These are phyloP conservation scores for Heterobasidion occidentale DNA, from an alignment of 1,284 basidiomycete genomes.

Conservation along the genomic window DNA sequence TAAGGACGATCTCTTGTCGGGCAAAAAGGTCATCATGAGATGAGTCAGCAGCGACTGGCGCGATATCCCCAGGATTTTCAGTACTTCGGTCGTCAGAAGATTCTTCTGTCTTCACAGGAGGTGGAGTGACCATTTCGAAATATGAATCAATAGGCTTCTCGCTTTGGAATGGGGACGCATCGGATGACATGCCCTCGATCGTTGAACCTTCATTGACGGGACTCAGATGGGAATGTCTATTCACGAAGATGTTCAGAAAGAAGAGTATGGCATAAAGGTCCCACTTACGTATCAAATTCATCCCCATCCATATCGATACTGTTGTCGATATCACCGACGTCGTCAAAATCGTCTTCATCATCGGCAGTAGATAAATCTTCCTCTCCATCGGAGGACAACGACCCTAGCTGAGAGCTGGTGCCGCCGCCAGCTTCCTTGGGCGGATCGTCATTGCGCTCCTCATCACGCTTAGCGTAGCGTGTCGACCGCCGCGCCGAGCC, in stretches of 20 bases:
- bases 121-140: slow-evolving; percentile 39
- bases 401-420: neutral
- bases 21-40: slow-evolving; percentile 32
- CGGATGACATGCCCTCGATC: slow-evolving; percentile 17
- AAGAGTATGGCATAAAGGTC: slow-evolving; percentile 1
- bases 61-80: slow-evolving; percentile 1
- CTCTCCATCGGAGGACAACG: slow-evolving; percentile 41
- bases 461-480: neutral
- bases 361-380: slow-evolving; percentile 35
- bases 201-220: slow-evolving; percentile 52
- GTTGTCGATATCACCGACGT: slow-evolving; percentile 36
- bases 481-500: slow-evolving; percentile 24
- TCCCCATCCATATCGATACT: slow-evolving; percentile 58
- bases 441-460: neutral
- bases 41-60: slow-evolving; percentile 9
- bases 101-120: slow-evolving; percentile 5
- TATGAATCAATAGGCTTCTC: slow-evolving; percentile 25
- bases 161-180: slow-evolving; percentile 13
- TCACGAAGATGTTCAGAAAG: slow-evolving; percentile 37
- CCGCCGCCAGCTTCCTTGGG: neutral
- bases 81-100: neutral
- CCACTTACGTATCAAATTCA: slow-evolving; percentile 65
- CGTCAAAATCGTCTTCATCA: slow-evolving; percentile 51
- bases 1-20: slow-evolving; percentile 38
- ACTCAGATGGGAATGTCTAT: slow-evolving; percentile 49